Percentiles rank a stretch among this genome's conserved stretches.
Conservation (phyloP, 257 asterid genomes). For the Eustoma russellianum region DNA sequence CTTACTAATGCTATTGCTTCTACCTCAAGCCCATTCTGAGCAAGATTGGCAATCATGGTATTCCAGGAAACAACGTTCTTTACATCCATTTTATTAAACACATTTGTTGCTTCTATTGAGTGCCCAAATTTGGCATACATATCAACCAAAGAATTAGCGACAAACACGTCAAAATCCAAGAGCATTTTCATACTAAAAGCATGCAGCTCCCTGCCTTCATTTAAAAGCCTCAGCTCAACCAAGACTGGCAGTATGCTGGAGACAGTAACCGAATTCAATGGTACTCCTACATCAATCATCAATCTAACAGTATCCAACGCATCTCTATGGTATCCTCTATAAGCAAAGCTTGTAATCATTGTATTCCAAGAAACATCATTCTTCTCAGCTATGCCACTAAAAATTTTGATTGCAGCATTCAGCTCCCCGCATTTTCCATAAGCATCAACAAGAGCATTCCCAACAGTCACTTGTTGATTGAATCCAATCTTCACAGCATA, state of each 20-base stretch:
- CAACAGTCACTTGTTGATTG: conserved; percentile 28
- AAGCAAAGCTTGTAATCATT: conserved; percentile 36
- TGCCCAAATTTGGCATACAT: conserved; percentile 56
- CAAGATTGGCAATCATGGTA: conserved; percentile 55
- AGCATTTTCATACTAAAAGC: conserved; percentile 43
- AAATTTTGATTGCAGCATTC: conserved; percentile 29
- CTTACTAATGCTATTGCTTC: conserved; percentile 42
- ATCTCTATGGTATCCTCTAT: conserved; percentile 19
- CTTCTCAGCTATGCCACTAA: conserved; percentile 41
- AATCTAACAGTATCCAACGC: conserved; percentile 44
- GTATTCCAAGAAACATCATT: conserved; percentile 78
- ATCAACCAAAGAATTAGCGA: conserved; percentile 61
- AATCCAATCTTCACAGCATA: conserved; percentile 48
- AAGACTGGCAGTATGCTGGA: conserved; percentile 54
- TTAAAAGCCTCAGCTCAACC: conserved; percentile 36
- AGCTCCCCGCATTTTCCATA: conserved; percentile 59
- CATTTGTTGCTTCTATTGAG: conserved; percentile 29
- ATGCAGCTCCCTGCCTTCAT: conserved; percentile 53
- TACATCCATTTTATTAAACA: conserved; percentile 32
- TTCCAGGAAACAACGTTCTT: conserved; percentile 66
- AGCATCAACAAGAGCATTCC: conserved; percentile 62
- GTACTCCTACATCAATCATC: conserved; percentile 31
- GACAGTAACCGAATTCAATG: conserved; percentile 38
- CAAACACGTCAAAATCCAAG: conserved; percentile 48
- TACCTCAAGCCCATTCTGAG: conserved; percentile 44